These are phyloP conservation scores for Didymosphaeria variabile DNA, from an alignment of 2,329 filamentous ascomycete genomes.

Conservation along the genomic window DNA sequence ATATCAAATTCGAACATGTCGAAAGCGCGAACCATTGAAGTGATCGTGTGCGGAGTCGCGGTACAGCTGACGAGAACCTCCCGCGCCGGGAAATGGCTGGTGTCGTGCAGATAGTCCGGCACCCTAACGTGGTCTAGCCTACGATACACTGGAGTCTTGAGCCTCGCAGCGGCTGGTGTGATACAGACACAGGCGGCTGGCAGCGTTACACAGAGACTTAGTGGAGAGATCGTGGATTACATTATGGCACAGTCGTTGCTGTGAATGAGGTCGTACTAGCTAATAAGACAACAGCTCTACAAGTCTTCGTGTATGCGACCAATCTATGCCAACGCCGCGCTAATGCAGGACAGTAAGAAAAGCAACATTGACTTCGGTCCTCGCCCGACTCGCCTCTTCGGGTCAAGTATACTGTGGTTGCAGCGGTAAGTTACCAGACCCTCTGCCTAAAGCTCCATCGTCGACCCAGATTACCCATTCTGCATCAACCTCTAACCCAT, in stretches of 20 bases:
- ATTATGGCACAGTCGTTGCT: constrained; percentile 15
- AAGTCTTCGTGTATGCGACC: constrained; percentile 2
- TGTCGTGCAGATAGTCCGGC: constrained; percentile 10
- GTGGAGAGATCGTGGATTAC: neutral
- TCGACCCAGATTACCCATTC: neutral
- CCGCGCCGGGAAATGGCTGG: constrained; percentile 6
- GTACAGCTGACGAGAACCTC: neutral
- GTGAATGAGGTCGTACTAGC: neutral
- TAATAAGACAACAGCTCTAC: neutral
- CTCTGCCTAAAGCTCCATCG: neutral
- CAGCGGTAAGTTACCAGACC: neutral
- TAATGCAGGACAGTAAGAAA: constrained; percentile 16
- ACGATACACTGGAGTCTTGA: neutral
- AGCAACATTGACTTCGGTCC: neutral
- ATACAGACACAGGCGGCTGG: constrained; percentile 12
- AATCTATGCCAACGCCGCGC: constrained; percentile 25
- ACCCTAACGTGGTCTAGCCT: neutral
- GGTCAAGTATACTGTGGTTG: constrained; percentile 4
- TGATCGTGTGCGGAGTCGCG: neutral
- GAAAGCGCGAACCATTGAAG: neutral
- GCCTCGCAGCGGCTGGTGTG: constrained; percentile 12
- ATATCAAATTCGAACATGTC: neutral
- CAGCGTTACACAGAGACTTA: neutral
- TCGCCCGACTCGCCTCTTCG: neutral
- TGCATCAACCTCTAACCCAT: constrained; percentile 2